Evolutionary conservation across 2,329 filamentous ascomycete species (phyloP).

Genomic region (Scedosporium apiospermum): DNA sequence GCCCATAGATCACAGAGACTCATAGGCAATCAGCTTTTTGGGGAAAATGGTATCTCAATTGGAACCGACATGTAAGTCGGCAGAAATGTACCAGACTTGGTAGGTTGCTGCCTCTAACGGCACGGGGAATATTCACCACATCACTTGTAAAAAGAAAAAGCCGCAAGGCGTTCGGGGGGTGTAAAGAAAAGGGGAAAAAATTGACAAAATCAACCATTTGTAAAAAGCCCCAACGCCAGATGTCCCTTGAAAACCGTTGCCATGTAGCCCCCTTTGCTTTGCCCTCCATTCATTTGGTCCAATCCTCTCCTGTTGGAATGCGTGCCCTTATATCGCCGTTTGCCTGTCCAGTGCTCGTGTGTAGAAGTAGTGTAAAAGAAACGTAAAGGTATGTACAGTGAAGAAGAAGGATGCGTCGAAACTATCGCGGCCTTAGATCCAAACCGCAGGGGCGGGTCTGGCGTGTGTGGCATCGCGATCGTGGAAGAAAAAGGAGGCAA

Average conservation of each 20-base stretch:
- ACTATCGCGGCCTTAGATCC: slow-evolving; percentile 32
- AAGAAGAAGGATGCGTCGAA: slow-evolving; percentile 1
- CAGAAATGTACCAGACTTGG: background rate
- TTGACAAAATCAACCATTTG: background rate
- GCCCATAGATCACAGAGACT: background rate
- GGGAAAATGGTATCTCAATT: slow-evolving; percentile 3
- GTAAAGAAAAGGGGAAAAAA: background rate
- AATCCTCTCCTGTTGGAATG: background rate
- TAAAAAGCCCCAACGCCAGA: background rate
- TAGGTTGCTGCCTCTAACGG: slow-evolving; percentile 1
- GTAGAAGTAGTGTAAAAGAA: background rate
- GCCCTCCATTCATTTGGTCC: background rate
- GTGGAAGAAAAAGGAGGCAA: slow-evolving; percentile 54
- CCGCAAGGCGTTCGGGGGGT: background rate
- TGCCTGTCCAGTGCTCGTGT: background rate
- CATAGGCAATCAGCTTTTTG: background rate
- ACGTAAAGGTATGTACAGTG: slow-evolving; percentile 2
- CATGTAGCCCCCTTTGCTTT: background rate
- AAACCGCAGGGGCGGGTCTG: slow-evolving; percentile 26
- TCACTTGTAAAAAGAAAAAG: background rate
- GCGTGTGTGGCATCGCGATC: slow-evolving; percentile 16
- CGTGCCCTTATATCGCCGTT: background rate
- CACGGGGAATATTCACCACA: slow-evolving; percentile 6
- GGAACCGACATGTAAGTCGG: background rate
- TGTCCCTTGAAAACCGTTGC: background rate